phyloP scores from a whole-genome alignment of 192 early-diverging fungal genomes.

The Coemansia sp. region DNA sequence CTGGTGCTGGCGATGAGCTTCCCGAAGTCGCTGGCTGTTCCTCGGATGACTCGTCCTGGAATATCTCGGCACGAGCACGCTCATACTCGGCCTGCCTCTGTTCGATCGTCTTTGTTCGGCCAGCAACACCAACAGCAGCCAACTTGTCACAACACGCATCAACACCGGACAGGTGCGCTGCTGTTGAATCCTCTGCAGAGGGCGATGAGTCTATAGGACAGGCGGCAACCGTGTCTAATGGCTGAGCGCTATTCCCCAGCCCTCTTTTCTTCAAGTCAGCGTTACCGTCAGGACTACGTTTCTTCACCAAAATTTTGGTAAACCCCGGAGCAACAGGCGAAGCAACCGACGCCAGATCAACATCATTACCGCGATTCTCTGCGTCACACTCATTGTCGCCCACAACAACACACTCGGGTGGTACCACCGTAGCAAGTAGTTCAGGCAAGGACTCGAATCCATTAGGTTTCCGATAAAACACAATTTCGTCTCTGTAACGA shows the following conservation, averaged over 20 bases:
- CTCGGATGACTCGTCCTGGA: conserved; percentile 18
- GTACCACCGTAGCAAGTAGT: background rate
- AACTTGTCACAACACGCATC: background rate
- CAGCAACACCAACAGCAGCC: background rate
- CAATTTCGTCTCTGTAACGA: conserved; percentile 21
- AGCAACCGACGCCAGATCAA: background rate
- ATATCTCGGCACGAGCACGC: conserved; percentile 36
- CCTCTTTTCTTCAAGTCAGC: background rate
- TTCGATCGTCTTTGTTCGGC: conserved; percentile 13
- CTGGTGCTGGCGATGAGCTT: background rate
- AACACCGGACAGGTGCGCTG: background rate
- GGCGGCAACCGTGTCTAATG: background rate
- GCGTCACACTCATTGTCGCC: background rate
- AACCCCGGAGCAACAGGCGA: conserved; percentile 1
- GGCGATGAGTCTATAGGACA: background rate
- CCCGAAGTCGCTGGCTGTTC: background rate
- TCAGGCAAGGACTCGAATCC: background rate
- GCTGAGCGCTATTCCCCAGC: background rate
- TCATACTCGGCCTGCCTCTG: conserved; percentile 41
- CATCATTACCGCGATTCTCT: background rate
- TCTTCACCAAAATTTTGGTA: conserved; percentile 28
- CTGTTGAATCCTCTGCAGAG: background rate
- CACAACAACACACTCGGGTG: background rate
- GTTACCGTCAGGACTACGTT: background rate
- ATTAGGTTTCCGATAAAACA: conserved; percentile 22